Conservation (phyloP, 2,329 filamentous ascomycete species). For the Aureobasidium mangrovei region DNA sequence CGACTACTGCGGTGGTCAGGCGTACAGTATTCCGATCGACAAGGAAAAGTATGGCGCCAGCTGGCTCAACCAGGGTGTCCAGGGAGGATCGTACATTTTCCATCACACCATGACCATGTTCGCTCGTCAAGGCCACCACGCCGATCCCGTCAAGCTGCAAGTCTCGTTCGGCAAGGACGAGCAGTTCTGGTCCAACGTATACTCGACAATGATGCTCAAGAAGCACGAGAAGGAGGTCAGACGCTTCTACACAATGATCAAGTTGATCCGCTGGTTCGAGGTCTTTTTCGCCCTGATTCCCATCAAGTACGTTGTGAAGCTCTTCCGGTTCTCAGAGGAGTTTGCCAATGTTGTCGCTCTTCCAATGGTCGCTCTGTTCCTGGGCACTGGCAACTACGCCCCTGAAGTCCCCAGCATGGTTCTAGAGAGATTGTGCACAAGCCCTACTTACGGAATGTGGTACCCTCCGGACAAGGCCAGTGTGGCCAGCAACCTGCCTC, state of each 20-base stretch:
- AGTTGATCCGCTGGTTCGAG: constrained; percentile 52
- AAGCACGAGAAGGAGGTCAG: constrained; percentile 48
- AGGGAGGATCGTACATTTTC: constrained; percentile 57
- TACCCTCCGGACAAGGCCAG: constrained; percentile 42
- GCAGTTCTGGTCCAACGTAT: constrained; percentile 58
- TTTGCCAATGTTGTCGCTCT: constrained; percentile 64
- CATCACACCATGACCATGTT: constrained; percentile 61
- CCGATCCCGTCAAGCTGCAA: constrained; percentile 51
- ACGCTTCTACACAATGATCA: constrained; percentile 46
- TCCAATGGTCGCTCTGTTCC: constrained; percentile 63
- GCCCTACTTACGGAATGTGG: constrained; percentile 52
- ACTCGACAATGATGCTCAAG: constrained; percentile 50
- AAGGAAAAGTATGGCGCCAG: constrained; percentile 47
- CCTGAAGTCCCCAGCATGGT: constrained; percentile 62
- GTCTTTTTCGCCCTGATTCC: constrained; percentile 50
- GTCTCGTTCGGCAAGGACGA: constrained; percentile 56
- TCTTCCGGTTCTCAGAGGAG: constrained; percentile 60
- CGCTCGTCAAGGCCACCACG: constrained; percentile 45
- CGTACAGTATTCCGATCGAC: constrained; percentile 49
- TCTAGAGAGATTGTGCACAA: constrained; percentile 44
- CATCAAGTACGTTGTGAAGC: constrained; percentile 55
- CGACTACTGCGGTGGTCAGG: constrained; percentile 52
- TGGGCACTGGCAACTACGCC: constrained; percentile 67
- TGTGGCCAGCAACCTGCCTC: constrained; percentile 43
- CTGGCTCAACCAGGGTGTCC: constrained; percentile 56